Evolutionary conservation across 805 yeast genomes (phyloP), one percentile per base, ranked within the genome.

Genomic region (Cyberlindnera americana): DNA sequence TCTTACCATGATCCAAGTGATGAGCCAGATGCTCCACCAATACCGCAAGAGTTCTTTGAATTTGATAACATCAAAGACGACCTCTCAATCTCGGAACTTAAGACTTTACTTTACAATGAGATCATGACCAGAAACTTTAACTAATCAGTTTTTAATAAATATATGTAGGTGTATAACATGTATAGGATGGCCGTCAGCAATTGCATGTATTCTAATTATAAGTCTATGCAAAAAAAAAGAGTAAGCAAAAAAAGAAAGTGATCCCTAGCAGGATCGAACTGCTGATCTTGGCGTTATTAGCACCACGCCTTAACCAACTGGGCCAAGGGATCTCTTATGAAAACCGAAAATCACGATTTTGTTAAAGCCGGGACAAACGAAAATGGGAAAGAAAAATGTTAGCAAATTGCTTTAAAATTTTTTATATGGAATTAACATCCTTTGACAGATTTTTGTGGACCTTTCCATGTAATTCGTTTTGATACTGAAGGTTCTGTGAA

Each of bases 1-100:
- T 75, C 84, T n/a, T 91, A 91, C 64, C 98, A 91, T 61, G 98
- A 91, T 56, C 95, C 96, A 3, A 78, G 76, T 39, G 98, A 91
- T 60, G 98, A 91, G 63, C 98, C 98, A 0, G 71, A 70, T 27
- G 89, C 93, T 25, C 77, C 78, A 15, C 85, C 89, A 35, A 82
- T 93, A 17, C 90, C 95, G 0, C 79, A 80, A 29, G 89, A 83
- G 50, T 89, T 91, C 60, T 91, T 93, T 54, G 90, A 84, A 46
- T 93, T 93, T 54, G 99, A 93, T 61, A 75, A 77, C 51, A 70
- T 75, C 45, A 90, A 90, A 60, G 95, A 89, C 50, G 84, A 82
- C 41, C 70, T 91, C 43, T 74, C 81, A 11, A 70, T 86, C 19
- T 77, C 75, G 34, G 95, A 91, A 57, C 70, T 93, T 57, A 88